Percentiles rank a stretch among this genome's conserved stretches.
Conservation (phyloP, 345 rosid species). For the Mallotus nudiflorus region DNA sequence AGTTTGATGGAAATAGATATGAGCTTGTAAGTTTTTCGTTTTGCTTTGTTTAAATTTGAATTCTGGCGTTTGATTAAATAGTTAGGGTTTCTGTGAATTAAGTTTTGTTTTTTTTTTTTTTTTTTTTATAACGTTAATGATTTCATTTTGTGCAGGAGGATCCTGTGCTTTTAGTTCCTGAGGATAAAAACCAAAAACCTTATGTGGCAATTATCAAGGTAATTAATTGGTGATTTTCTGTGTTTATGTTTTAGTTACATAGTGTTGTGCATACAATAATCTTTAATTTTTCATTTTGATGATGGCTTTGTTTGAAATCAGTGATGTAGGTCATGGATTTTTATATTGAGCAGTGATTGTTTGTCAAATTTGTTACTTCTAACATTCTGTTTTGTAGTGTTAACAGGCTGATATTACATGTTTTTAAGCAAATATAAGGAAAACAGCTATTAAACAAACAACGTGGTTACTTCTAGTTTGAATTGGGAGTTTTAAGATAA, state of each 20-base stretch:
- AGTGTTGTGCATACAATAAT: background rate
- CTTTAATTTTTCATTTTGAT: background rate
- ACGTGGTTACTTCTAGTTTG: background rate
- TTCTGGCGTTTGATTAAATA: slow-evolving; percentile 6
- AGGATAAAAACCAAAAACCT: slow-evolving; percentile 76
- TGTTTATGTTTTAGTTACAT: background rate
- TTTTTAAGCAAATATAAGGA: background rate
- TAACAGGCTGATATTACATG: background rate
- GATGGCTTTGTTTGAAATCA: background rate
- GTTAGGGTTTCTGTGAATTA: slow-evolving; percentile 11
- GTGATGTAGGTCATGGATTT: background rate
- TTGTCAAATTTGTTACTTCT: background rate
- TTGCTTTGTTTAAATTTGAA: background rate
- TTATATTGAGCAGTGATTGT: background rate
- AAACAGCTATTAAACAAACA: background rate
- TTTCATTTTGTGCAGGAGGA: slow-evolving; percentile 66
- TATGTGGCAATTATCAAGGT: slow-evolving; percentile 99
- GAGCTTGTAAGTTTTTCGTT: slow-evolving; percentile 62
- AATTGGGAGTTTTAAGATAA: background rate
- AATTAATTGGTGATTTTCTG: slow-evolving; percentile 9
- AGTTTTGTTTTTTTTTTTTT: background rate
- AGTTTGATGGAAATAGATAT: slow-evolving; percentile 68
- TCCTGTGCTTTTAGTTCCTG: slow-evolving; percentile 92
- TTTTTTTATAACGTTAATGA: background rate
- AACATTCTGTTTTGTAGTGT: background rate